A percentile compares a stretch with the other conserved stretches of the same genome.
Evolutionary conservation across 225 moss, liverwort and hornwort species (phyloP).

Genomic region (Pseudoscleropodium purum): DNA sequence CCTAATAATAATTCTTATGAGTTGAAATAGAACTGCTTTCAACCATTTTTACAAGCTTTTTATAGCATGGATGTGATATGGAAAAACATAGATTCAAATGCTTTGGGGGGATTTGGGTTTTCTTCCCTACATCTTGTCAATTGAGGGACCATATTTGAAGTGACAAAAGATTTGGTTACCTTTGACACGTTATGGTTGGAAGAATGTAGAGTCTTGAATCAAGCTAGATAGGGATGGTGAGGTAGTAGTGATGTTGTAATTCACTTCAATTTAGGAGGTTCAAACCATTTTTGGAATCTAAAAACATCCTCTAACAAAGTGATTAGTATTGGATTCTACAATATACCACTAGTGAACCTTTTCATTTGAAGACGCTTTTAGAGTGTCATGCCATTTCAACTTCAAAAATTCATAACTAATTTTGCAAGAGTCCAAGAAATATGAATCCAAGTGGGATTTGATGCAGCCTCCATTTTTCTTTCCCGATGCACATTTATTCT

Average conservation of each 20-base stretch:
- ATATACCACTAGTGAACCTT: too few species aligned
- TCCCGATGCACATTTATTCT: background rate
- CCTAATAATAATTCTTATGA: background rate
- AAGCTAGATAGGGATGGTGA: background rate
- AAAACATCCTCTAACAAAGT: background rate
- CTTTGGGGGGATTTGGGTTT: fast-evolving
- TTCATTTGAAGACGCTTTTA: fast-evolving
- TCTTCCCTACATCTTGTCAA: background rate
- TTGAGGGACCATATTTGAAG: background rate
- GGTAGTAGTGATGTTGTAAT: background rate
- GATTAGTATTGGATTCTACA: background rate
- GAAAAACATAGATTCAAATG: background rate
- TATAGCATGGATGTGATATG: background rate
- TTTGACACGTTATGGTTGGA: fast-evolving
- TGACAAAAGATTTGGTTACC: background rate
- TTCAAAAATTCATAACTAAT: background rate
- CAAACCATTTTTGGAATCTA: background rate
- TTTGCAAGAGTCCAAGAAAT: background rate
- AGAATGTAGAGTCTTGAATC: background rate
- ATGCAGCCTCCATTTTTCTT: background rate
- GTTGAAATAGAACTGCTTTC: background rate
- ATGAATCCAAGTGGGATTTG: background rate
- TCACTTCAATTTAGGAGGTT: background rate
- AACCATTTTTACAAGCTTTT: background rate
- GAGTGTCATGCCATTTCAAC: background rate